Evolutionary conservation across 2,329 filamentous ascomycete species (phyloP), one percentile per base, ranked within the genome.

Genomic region (Akanthomyces muscarius): DNA sequence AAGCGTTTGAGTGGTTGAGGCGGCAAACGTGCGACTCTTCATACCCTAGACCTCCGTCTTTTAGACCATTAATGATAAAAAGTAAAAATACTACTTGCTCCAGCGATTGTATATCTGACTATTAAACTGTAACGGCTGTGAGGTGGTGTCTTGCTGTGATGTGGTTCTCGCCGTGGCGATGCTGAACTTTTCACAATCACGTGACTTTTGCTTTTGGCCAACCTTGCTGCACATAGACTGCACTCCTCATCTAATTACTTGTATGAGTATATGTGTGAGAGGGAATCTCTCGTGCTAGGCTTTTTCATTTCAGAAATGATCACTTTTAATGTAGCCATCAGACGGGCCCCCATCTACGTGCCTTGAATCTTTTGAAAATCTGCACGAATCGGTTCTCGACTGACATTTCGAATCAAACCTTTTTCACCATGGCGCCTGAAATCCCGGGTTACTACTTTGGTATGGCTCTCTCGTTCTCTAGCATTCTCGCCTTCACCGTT

Each of bases 391-490:
- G 11, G 4, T 5, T 16, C 14, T 41, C 14, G 13, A 41, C 38
- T 41, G 38, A 14, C 3, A 41, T 41, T 5, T 5, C 38, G 4
- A 4, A 16, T 41, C 38, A 41, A 16, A 11, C 38, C 3, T 11
- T 13, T 38, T 14, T 30, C 23, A 36, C 36, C 60, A 76, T 76
- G 74, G 69, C 71, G 45, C 64, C 65, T 18, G 70, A 76, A 16
- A 80, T 86, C 51, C 83, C 83, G 0, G 83, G 84, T 1, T 83
- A 80, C 65, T 86, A 84, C 67, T 86, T 77, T 69, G 83, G 83
- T 84, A 64, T 38, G 63, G 52, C 48, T 28, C 21, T 45, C 18
- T 41, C 38, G 13, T 6, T 55, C 33, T 23, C 23, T 44, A 2
- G 3, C 33, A 7, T 36, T n/a, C 7, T 38, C n/a, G 10, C 5